Percentiles rank a stretch among this genome's conserved stretches.
These are phyloP conservation scores for Debaryomyces maramus DNA, from an alignment of 805 yeast species.

Conservation along the genomic window DNA sequence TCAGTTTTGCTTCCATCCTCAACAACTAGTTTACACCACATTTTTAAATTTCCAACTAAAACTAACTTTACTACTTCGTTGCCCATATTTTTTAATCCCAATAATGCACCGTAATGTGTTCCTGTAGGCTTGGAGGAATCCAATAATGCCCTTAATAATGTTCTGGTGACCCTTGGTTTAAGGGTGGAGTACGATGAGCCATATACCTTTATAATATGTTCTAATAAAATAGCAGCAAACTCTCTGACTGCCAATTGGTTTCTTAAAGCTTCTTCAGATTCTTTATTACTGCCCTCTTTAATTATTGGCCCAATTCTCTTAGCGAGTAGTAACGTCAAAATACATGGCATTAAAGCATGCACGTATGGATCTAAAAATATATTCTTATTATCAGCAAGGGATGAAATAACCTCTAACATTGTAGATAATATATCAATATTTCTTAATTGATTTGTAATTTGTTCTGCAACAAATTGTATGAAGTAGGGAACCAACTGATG, in stretches of 20 bases:
- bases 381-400: constrained; percentile 78
- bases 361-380: constrained; percentile 93
- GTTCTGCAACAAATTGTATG: constrained; percentile 94
- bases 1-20: constrained; percentile 40
- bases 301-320: constrained; percentile 70
- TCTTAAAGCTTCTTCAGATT: constrained; percentile 27
- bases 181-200: constrained; percentile 86
- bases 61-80: constrained; percentile 83
- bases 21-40: constrained; percentile 71
- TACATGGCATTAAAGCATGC: constrained; percentile 96
- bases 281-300: constrained; percentile 36
- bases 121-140: constrained; percentile 83
- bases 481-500: constrained; percentile 97
- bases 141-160: constrained; percentile 84
- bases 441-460: constrained; percentile 82
- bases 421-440: constrained; percentile 70
- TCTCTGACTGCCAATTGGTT: constrained; percentile 69
- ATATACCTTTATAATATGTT: constrained; percentile 73
- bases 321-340: constrained; percentile 84
- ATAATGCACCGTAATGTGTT: constrained; percentile 88
- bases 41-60: constrained; percentile 77
- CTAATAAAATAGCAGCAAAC: constrained; percentile 80
- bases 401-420: constrained; percentile 85
- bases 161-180: constrained; percentile 91
- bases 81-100: constrained; percentile 82